These are phyloP conservation scores for Phragmites australis DNA, from an alignment of 176 grass and related monocot genomes.

Conservation along the genomic window DNA sequence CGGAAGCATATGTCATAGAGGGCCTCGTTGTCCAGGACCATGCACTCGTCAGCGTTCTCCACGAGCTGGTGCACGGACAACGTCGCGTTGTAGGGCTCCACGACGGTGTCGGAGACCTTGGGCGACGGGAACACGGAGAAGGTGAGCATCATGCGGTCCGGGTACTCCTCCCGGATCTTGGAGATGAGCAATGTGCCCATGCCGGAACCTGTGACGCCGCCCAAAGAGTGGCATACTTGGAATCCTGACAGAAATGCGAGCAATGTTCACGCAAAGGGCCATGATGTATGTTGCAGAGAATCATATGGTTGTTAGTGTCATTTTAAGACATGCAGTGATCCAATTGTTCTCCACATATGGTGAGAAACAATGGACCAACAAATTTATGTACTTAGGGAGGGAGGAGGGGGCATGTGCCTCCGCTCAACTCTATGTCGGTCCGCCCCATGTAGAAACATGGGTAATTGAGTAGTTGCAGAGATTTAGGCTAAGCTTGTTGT, in stretches of 20 bases:
- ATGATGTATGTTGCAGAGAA: neutral
- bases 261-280: neutral
- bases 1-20: slow-evolving; percentile 78
- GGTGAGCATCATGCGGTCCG: slow-evolving; percentile 70
- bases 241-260: slow-evolving; percentile 41
- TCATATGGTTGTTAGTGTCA: neutral
- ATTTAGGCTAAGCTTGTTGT: no score
- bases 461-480: no score
- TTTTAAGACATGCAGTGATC: neutral
- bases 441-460: no score
- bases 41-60: slow-evolving; percentile 79
- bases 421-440: no score
- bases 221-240: slow-evolving; percentile 70
- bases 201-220: slow-evolving; percentile 49
- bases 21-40: slow-evolving; percentile 74
- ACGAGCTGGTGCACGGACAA: slow-evolving; percentile 79
- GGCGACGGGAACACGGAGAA: slow-evolving; percentile 77
- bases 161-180: slow-evolving; percentile 67
- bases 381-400: no score
- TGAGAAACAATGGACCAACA: no score
- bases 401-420: no score
- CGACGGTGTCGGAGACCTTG: slow-evolving; percentile 72
- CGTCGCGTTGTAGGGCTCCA: slow-evolving; percentile 71
- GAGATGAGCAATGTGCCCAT: slow-evolving; percentile 69
- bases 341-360: neutral